These are phyloP conservation scores for Prunus campanulata DNA, from an alignment of 306 rosid genomes.

Conservation along the genomic window DNA sequence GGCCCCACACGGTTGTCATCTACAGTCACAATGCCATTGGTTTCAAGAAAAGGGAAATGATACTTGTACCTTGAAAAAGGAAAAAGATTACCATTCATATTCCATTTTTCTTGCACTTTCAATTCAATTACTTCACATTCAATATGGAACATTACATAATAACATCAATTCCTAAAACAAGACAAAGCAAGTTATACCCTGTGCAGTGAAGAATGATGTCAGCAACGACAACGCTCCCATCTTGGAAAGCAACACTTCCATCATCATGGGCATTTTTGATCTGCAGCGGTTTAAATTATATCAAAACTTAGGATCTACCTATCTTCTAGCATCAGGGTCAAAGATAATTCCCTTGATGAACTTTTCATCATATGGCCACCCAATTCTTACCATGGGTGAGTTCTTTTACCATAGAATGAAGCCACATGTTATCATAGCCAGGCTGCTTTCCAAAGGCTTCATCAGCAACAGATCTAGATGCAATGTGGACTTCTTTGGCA, in stretches of 20 bases:
- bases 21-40: conserved; percentile 53
- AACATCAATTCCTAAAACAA: conserved; percentile 1
- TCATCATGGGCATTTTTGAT: conserved; percentile 54
- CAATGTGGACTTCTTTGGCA: conserved; percentile 83
- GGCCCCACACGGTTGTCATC: conserved; percentile 75
- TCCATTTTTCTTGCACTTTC: not conserved
- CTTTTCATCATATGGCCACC: conserved; percentile 11
- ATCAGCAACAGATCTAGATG: conserved; percentile 43
- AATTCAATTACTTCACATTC: not conserved
- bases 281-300: conserved; percentile 40
- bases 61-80: conserved; percentile 23
- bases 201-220: conserved; percentile 76
- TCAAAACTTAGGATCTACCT: not conserved
- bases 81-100: not conserved
- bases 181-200: conserved; percentile 47
- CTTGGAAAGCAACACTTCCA: conserved; percentile 57
- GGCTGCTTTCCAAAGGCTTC: conserved; percentile 39
- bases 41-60: conserved; percentile 67
- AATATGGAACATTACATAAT: not conserved
- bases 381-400: conserved; percentile 16
- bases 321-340: not conserved
- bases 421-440: conserved; percentile 61
- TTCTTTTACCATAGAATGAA: conserved; percentile 73
- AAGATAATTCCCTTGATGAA: not conserved
- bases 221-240: conserved; percentile 51